Percentiles rank a stretch among this genome's conserved stretches.
These are phyloP conservation scores for Pyrenochaeta sp. DNA, from an alignment of 2,329 filamentous ascomycete species.

Conservation along the genomic window DNA sequence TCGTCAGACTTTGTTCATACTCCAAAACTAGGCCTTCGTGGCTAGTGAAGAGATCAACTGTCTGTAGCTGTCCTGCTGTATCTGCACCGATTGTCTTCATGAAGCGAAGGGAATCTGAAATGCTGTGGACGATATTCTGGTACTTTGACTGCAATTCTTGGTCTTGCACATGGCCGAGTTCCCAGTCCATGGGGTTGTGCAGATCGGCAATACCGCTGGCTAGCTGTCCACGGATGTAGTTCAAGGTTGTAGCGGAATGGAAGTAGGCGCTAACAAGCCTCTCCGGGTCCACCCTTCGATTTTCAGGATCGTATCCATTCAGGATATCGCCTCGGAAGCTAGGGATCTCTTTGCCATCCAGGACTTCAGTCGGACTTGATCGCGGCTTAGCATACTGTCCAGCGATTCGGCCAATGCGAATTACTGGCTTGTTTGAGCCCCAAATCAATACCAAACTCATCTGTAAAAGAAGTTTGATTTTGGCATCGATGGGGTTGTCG, in stretches of 20 bases:
- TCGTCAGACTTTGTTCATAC: conserved; percentile 89
- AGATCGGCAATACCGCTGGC: conserved; percentile 91
- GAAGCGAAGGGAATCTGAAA: conserved; percentile 91
- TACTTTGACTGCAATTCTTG: conserved; percentile 86
- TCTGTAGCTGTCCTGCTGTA: conserved; percentile 82
- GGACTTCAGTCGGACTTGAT: conserved; percentile 83
- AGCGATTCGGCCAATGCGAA: conserved; percentile 94
- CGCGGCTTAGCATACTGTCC: conserved; percentile 97
- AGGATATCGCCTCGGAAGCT: conserved; percentile 96
- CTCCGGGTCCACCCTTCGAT: conserved; percentile 81
- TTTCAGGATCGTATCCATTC: conserved; percentile 82
- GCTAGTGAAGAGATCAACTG: conserved; percentile 93
- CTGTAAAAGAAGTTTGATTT: conserved; percentile 95
- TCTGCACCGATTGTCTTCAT: conserved; percentile 93
- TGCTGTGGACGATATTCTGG: conserved; percentile 80
- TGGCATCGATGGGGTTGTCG: conserved; percentile 87
- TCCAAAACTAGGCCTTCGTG: conserved; percentile 94
- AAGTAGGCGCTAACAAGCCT: conserved; percentile 93
- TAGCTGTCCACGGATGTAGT: conserved; percentile 86
- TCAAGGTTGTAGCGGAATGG: conserved; percentile 91
- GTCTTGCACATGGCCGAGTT: conserved; percentile 87
- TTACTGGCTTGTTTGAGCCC: conserved; percentile 82
- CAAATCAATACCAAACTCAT: conserved; percentile 97
- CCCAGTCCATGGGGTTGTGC: conserved; percentile 94
- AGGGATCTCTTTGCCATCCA: conserved; percentile 81